These are phyloP conservation scores for Pisolithus orientalis DNA, from an alignment of 768 basidiomycete species.

Conservation along the genomic window DNA sequence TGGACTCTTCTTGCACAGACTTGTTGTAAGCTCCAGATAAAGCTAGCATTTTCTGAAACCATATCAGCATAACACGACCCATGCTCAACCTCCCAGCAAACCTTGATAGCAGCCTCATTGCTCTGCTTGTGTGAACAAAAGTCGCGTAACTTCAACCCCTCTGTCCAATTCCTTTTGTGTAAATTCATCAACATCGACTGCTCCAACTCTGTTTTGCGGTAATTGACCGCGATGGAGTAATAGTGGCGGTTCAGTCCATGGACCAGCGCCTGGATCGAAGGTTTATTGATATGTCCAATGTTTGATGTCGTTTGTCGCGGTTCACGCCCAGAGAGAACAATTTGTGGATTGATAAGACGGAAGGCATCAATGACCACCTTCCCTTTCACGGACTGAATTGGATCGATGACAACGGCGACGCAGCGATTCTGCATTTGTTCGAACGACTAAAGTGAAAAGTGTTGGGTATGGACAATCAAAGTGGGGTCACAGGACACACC, in stretches of 20 bases:
- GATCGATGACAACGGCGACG: constrained; percentile 96
- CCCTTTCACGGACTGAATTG: constrained; percentile 97
- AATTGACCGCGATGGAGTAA: constrained; percentile 96
- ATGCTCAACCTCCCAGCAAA: constrained; percentile 31
- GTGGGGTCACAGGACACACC: constrained; percentile 35
- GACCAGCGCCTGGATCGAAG: constrained; percentile 97
- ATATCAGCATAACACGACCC: constrained; percentile 14
- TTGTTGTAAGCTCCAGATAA: constrained; percentile 95
- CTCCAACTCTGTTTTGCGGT: constrained; percentile 96
- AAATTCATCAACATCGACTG: constrained; percentile 99
- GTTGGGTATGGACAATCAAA: constrained; percentile 6
- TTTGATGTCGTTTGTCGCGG: constrained; percentile 97
- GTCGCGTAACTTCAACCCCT: constrained; percentile 87
- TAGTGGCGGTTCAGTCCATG: constrained; percentile 98
- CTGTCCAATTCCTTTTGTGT: constrained; percentile 99
- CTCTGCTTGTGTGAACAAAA: constrained; percentile 82
- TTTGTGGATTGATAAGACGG: constrained; percentile 89
- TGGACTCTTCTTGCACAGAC: constrained; percentile 96
- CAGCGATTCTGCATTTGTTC: constrained; percentile 90
- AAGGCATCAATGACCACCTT: constrained; percentile 99
- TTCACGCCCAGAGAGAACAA: constrained; percentile 87
- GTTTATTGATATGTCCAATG: constrained; percentile 98
- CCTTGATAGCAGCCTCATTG: constrained; percentile 95
- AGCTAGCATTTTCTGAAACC: constrained; percentile 64
- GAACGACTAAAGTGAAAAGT: constrained; percentile 63